Evolutionary conservation across 164 flowering plant genomes (phyloP), one percentile per base, ranked within the genome.

Genomic region (Houttuynia cordata): DNA sequence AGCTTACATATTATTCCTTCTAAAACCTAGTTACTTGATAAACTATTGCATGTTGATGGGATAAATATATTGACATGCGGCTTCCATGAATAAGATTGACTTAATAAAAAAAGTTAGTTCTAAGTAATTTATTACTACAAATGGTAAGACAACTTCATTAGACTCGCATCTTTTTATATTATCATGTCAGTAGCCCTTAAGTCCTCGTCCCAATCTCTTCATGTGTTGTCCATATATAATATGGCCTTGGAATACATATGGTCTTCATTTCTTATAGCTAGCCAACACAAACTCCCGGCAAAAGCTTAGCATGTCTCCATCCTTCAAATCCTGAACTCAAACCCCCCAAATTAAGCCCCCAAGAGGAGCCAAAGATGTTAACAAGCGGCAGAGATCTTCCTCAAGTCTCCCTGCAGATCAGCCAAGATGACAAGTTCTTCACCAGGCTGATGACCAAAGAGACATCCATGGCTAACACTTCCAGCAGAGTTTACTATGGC

Each of bases 401-500:
- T 5, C 64, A 64, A 37, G 73, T 70, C 19, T 59, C 69, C 39
- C 75, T 76, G 42, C 71, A 65, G 59, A 78, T 79, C 60, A 78
- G 75, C 59, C 59, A 78, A 70, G 81, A 81, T 58, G 79, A 81
- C 64, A 74, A 77, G 75, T 73, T 81, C 68, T 77, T 77, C 74
- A 68, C 74, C 25, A 77, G 67, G 70, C 71, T 78, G 25, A 22
- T 77, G 9, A 64, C 80, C 59, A 79, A 75, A 49, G 92, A 82
- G 56, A 69, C 45, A 55, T 71, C 84, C 45, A 67, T 61, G 64
- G 68, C 72, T 10, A 71, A 69, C 52, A 62, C 76, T 21, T 81
- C 89, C n/a, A 62, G 69, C 65, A 71, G 84, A 59, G 76, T 79
- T 23, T 80, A 83, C 74, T 74, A 78, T 58, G 79, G 75, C 49